Evolutionary conservation across 495 filamentous ascomycete species (phyloP), one percentile per base, ranked within the genome.

Genomic region (Aspergillus biplanus): DNA sequence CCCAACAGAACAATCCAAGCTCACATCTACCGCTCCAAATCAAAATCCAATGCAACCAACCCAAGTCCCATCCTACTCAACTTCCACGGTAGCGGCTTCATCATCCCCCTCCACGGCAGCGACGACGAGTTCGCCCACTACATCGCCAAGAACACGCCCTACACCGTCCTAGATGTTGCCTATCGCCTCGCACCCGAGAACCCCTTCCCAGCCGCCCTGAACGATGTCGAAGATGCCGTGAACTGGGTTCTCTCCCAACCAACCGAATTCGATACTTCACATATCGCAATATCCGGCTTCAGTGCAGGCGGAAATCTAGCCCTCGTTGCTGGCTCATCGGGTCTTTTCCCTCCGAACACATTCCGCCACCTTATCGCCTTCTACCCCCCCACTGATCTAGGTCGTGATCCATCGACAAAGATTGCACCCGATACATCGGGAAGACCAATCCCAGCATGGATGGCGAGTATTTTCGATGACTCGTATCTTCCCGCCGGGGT

Each of bases 171-270:
- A 18, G 79, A 82, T 55, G 83, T 92, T 5, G 79, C 84, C 2
- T 97, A 97, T 74, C 84, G 92, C 4, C 83, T 96, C 1, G 85
- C 90, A 1, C 92, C 92, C 0, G 89, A 94, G 69, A 68, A 88
- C 65, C 84, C 90, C 2, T 94, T 93, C 72, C 90, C 91, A 4
- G 82, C 88, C 0, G 88, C 89, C 4, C 69, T 96, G 6, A 76
- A 96, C 37, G 92, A 96, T 66, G 87, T 84, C 33, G 69, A 75
- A 57, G 77, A 80, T 56, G 70, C 67, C 5, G 65, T 82, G 27
- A 62, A 62, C 5, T 75, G 75, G 44, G 75, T 75, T 2, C 66
- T 70, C 0, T 9, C 52, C 0, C 67, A 67, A 0, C 65, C 74
- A 3, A 64, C 71, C 0, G 65, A 69, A 11, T 82, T 73, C 56